These are phyloP conservation scores for Aspergillus aculeatinus DNA, from an alignment of 2,329 filamentous ascomycete species.

Conservation along the genomic window DNA sequence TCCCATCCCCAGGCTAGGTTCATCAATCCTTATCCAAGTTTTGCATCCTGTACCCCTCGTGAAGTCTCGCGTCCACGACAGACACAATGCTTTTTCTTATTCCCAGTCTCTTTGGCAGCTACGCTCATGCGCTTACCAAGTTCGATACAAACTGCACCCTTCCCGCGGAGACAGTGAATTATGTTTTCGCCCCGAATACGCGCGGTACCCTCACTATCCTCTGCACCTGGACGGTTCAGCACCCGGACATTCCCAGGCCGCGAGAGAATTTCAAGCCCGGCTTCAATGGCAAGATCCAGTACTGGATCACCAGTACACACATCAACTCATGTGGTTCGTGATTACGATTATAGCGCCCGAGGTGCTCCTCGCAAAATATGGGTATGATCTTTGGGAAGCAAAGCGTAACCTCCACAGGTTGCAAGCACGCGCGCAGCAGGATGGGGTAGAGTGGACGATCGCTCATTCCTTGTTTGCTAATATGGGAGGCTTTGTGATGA, in stretches of 20 bases:
- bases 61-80: too few species aligned
- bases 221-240: background rate
- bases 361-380: background rate
- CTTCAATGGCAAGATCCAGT: fast-evolving
- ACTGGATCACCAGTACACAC: background rate
- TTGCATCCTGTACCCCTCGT: too few species aligned
- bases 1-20: too few species aligned
- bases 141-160: background rate
- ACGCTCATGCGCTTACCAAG: too few species aligned
- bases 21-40: too few species aligned
- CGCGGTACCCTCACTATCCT: background rate
- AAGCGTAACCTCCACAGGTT: background rate
- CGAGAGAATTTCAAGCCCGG: background rate
- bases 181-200: background rate
- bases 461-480: background rate
- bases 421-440: background rate
- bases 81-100: too few species aligned
- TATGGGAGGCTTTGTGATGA: slow-evolving; percentile 1
- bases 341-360: background rate
- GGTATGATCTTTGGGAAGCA: background rate
- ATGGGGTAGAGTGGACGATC: background rate
- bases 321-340: background rate
- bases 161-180: background rate
- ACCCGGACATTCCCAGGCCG: background rate
- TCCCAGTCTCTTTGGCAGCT: too few species aligned